Conservation (phyloP, 257 asterid genomes). For the Solanum lignicaule region DNA sequence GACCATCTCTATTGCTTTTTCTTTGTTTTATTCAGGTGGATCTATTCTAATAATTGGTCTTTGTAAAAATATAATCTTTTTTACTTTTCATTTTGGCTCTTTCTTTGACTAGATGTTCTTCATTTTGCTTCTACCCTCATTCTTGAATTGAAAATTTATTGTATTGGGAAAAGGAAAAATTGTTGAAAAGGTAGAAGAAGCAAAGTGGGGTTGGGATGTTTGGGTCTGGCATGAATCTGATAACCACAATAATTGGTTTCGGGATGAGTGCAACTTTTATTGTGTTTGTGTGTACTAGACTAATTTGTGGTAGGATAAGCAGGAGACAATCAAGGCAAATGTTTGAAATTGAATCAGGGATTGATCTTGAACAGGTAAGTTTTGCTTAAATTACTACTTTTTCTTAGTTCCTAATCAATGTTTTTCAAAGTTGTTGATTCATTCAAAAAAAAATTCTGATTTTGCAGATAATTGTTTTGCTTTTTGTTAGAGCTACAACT, state of each 20-base stretch:
- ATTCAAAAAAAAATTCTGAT: background rate
- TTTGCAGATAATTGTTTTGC: background rate
- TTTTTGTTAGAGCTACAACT: background rate
- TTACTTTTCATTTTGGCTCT: background rate
- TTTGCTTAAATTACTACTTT: background rate
- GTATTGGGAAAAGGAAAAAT: background rate
- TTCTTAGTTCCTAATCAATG: background rate
- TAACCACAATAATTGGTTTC: conserved; percentile 80
- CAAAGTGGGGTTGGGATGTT: conserved; percentile 32
- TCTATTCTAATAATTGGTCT: background rate
- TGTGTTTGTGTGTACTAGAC: conserved; percentile 77
- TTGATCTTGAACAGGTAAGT: conserved; percentile 75
- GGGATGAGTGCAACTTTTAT: conserved; percentile 96
- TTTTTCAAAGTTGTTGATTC: background rate
- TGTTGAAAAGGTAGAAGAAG: background rate
- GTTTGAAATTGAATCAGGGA: conserved; percentile 63
- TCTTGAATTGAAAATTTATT: background rate
- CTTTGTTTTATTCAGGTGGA: conserved; percentile 2
- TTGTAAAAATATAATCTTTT: background rate
- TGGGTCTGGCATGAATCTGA: conserved; percentile 72
- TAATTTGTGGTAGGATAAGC: conserved; percentile 72
- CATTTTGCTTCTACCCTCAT: background rate
- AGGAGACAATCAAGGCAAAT: conserved; percentile 51
- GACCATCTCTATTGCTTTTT: conserved; percentile 1
- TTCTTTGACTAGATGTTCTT: background rate